phyloP scores from a whole-genome alignment of 768 basidiomycete genomes.

The Auriscalpium orientale region DNA sequence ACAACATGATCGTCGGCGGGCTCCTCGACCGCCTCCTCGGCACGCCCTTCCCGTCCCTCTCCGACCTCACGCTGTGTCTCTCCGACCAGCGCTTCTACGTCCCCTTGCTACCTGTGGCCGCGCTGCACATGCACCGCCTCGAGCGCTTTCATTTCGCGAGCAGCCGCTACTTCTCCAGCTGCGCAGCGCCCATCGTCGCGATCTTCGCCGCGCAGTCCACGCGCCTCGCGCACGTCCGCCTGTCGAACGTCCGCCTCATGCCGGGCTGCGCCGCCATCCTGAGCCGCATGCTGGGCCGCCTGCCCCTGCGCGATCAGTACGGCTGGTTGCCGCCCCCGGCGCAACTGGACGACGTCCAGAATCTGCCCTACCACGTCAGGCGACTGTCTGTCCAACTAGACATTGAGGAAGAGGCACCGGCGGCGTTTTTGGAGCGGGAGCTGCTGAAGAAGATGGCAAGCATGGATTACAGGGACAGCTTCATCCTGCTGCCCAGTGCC shows the following conservation, averaged over 20 bases:
- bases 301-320: constrained; percentile 5
- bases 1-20: not conserved
- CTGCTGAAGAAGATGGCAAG: constrained; percentile 6
- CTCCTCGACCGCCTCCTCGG: constrained; percentile 1
- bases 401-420: not conserved
- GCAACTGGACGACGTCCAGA: not conserved
- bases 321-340: constrained; percentile 3
- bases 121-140: constrained; percentile 2
- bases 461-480: constrained; percentile 10
- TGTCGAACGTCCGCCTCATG: constrained; percentile 5
- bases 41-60: constrained; percentile 1
- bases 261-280: constrained; percentile 9
- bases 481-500: constrained; percentile 3
- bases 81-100: not conserved
- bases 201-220: not conserved
- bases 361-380: constrained; percentile 4
- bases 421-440: not conserved
- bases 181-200: constrained; percentile 1
- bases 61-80: constrained; percentile 5
- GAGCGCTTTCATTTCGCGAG: constrained; percentile 4
- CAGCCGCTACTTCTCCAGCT: not conserved
- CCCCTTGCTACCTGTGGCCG: not conserved
- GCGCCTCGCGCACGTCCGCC: constrained; percentile 2
- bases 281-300: constrained; percentile 10
- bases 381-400: constrained; percentile 5